A percentile compares a stretch with the other conserved stretches of the same genome.
phyloP scores from a whole-genome alignment of 108 stramenopile species.

The Cyclostephanos invisitatus region DNA sequence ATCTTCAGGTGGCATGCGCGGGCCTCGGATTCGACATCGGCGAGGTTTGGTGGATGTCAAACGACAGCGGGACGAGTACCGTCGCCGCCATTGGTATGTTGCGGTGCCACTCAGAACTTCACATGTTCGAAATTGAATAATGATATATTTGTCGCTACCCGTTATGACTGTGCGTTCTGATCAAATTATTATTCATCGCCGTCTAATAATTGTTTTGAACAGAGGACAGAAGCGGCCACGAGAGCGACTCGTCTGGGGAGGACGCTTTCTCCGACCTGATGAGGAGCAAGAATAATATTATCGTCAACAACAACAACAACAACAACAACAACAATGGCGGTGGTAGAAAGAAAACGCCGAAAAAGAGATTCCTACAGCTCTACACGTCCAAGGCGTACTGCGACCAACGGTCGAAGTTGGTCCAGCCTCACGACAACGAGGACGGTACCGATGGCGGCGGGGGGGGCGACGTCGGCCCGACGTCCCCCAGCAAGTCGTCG shows the following conservation, averaged over 20 bases:
- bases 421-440: conserved; percentile 62
- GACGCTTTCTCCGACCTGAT: not conserved
- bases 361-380: conserved; percentile 88
- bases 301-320: conserved; percentile 3
- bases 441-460: conserved; percentile 2
- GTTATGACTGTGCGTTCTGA: no score
- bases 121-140: not conserved
- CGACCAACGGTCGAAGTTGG: conserved; percentile 77
- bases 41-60: conserved; percentile 94
- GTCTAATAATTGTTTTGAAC: not conserved
- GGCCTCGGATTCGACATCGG: conserved; percentile 96
- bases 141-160: not conserved
- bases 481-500: not conserved
- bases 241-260: conserved; percentile 21
- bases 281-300: not conserved
- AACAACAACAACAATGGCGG: not conserved
- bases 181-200: not conserved
- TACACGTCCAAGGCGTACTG: conserved; percentile 93
- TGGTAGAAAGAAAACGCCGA: conserved; percentile 14
- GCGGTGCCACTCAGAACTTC: no score
- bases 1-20: conserved; percentile 92
- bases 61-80: conserved; percentile 69
- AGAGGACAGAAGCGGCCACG: conserved; percentile 8
- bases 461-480: not conserved
- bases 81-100: conserved; percentile 60